phyloP scores from a whole-genome alignment of 2,329 filamentous ascomycete species.

The Reticulascus tulasneorum region DNA sequence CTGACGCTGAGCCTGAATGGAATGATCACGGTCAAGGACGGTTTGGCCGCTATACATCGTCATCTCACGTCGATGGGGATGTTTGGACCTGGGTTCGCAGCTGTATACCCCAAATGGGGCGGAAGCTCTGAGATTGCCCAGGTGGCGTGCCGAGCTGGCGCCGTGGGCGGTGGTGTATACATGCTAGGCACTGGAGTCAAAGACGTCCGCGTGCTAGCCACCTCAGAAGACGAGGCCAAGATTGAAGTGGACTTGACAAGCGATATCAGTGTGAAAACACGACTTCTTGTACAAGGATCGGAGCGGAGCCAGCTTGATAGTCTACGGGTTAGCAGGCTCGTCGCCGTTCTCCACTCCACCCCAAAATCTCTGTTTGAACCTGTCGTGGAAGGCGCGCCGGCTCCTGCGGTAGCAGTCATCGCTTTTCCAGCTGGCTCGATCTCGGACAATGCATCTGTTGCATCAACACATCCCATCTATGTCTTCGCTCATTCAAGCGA shows the following conservation, averaged over 20 bases:
- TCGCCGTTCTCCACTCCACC: conserved; percentile 65
- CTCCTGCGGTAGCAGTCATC: conserved; percentile 69
- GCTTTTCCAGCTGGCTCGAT: conserved; percentile 57
- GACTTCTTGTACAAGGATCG: conserved; percentile 44
- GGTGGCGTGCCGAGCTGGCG: conserved; percentile 83
- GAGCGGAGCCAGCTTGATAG: conserved; percentile 23
- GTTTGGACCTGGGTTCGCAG: conserved; percentile 85
- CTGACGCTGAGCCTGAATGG: conserved; percentile 70
- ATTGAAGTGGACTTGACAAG: conserved; percentile 51
- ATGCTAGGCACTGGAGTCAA: conserved; percentile 71
- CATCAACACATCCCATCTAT: conserved; percentile 47
- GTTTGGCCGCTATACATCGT: conserved; percentile 68
- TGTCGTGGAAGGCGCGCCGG: conserved; percentile 69
- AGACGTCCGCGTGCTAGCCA: conserved; percentile 17
- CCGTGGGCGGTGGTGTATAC: conserved; percentile 88
- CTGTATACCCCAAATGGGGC: conserved; percentile 90
- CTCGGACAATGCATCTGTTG: conserved; percentile 21
- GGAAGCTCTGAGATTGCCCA: conserved; percentile 85
- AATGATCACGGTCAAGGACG: conserved; percentile 59
- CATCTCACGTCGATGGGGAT: conserved; percentile 84
- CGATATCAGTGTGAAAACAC: conserved; percentile 53
- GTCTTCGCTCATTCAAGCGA: conserved; percentile 78
- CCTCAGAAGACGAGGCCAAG: conserved; percentile 18
- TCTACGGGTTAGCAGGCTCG: conserved; percentile 52
- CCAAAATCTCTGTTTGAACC: conserved; percentile 65